Conservation (phyloP, 2,329 filamentous ascomycete genomes). For the Chaetoscypha palmicola region DNA sequence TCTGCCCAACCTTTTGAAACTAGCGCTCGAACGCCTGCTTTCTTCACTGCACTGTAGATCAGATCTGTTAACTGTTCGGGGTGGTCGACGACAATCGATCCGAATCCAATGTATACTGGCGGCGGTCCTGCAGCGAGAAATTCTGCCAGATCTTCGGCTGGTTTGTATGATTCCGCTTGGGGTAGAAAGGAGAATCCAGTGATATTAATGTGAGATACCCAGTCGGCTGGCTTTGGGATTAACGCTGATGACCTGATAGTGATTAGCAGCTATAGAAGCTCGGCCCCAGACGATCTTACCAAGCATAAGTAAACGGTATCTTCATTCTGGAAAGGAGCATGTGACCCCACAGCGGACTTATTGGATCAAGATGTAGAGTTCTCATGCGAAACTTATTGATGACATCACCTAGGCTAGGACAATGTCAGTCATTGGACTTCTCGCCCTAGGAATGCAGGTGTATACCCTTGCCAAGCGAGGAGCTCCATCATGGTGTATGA, state of each 20-base stretch:
- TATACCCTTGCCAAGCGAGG: constrained; percentile 64
- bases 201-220: constrained; percentile 63
- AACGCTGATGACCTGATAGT: constrained; percentile 40
- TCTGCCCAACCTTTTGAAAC: constrained; percentile 73
- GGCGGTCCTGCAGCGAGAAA: constrained; percentile 51
- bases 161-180: constrained; percentile 48
- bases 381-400: constrained; percentile 66
- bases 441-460: no score
- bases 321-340: constrained; percentile 63
- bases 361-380: constrained; percentile 61
- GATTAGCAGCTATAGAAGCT: background rate
- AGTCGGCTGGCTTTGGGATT: constrained; percentile 59
- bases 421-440: no score
- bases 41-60: constrained; percentile 60
- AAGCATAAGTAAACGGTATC: constrained; percentile 68
- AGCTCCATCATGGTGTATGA: constrained; percentile 62
- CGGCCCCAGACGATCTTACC: no score
- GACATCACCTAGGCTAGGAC: constrained; percentile 60
- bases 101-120: constrained; percentile 70
- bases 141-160: constrained; percentile 44
- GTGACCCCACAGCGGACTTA: constrained; percentile 70
- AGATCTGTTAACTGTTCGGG: constrained; percentile 59
- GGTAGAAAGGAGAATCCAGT: constrained; percentile 71
- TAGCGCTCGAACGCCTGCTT: constrained; percentile 59
- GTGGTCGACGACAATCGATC: constrained; percentile 68